Evolutionary conservation across 495 filamentous ascomycete genomes (phyloP), one percentile per base, ranked within the genome.

Genomic region (Parathielavia hyrcaniae): DNA sequence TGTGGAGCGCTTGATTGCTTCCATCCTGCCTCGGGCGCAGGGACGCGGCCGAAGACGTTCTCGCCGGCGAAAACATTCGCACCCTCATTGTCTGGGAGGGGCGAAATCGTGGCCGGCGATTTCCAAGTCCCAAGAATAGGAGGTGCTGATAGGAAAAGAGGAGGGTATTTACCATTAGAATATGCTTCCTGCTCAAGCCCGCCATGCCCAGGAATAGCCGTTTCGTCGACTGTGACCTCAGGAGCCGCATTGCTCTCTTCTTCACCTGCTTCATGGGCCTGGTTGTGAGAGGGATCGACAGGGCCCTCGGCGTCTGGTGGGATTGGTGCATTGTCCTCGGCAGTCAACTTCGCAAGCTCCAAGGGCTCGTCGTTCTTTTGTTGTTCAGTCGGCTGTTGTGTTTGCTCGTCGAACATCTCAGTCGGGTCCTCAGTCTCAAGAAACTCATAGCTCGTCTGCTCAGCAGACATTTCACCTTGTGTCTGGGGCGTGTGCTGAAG

Each of bases 41-140:
- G 22, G 12, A 35, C 22, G 7, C 26, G 11, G 22, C n/a, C 13
- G 5, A n/a, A 10, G 22, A 47, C 35, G 13, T 53, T 57, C 22
- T 75, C 67, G 61, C 71, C 67, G 32, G 67, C 71, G 53, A 66
- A 47, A 30, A 14, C 5, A 20, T 58, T 61, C 34, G 64, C 54
- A 17, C 16, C 7, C 1, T 22, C 32, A 14, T 23, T 51, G 44
- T 41, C 19, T 32, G 13, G 5, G 14, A 50, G 12, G 36, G 17
- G 16, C 9, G 54, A 41, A 40, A 23, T 19, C 5, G n/a, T 22
- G 38, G 55, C 50, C 16, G 40, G 44, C 16, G 26, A 40, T 12
- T 45, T 59, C 54, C 11, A 39, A 46, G 40, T 26, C 26, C 26
- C 6, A 22, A 16, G 45, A 47, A 10, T 7, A n/a, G 35, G 45